Evolutionary conservation across 805 yeast genomes (phyloP).

Genomic region (Candida taoyuanica): DNA sequence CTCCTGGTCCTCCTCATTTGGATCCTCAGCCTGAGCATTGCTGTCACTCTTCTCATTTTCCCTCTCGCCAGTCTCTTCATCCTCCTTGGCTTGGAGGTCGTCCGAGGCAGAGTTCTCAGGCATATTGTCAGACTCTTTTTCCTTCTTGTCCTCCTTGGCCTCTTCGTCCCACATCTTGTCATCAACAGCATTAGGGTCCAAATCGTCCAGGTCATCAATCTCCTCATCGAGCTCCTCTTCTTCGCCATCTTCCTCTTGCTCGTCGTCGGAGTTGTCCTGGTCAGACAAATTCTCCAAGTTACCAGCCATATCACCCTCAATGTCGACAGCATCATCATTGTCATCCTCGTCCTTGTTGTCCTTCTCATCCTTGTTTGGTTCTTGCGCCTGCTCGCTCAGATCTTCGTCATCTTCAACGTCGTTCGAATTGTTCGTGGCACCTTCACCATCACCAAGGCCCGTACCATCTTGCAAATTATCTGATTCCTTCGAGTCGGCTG

Average conservation of each 20-base stretch:
- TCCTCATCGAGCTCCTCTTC: conserved; percentile 83
- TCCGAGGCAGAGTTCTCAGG: conserved; percentile 52
- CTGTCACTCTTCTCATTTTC: conserved; percentile 29
- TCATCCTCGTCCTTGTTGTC: conserved; percentile 60
- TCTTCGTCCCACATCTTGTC: conserved; percentile 99
- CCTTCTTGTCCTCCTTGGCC: conserved; percentile 68
- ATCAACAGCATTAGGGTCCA: conserved; percentile 92
- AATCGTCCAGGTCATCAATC: conserved; percentile 80
- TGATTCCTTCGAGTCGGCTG: conserved; percentile 54
- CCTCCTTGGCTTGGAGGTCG: conserved; percentile 37
- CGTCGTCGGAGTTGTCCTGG: conserved; percentile 48
- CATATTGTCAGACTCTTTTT: conserved; percentile 72
- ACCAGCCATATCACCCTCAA: conserved; percentile 98
- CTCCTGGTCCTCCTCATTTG: conserved; percentile 36
- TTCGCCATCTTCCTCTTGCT: conserved; percentile 49
- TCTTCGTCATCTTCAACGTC: conserved; percentile 93
- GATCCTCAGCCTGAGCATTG: conserved; percentile 31
- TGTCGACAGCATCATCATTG: conserved; percentile 85
- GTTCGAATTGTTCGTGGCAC: conserved; percentile 74
- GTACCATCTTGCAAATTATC: conserved; percentile 80
- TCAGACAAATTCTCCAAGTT: conserved; percentile 68
- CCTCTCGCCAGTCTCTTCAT: conserved; percentile 25
- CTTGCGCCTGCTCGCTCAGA: conserved; percentile 63
- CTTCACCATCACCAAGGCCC: conserved; percentile 90
- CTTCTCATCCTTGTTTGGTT: conserved; percentile 67